Evolutionary conservation across 108 stramenopile species (phyloP).

Genomic region (Cyclotella sp.): DNA sequence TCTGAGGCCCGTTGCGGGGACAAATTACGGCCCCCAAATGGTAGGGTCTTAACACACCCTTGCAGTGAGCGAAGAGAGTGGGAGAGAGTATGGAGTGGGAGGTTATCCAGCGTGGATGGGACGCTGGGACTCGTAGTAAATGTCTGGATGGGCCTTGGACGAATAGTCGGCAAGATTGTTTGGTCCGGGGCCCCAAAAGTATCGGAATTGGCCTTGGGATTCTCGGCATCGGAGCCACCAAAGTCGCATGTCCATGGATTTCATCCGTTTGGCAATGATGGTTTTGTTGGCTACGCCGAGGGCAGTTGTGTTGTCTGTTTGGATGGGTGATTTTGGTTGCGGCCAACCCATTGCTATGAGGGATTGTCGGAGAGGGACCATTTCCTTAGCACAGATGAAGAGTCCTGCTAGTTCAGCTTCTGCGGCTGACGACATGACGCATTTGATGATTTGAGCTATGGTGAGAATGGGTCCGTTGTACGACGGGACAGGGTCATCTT

Average conservation of each 20-base stretch:
- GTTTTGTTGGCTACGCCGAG: conserved; percentile 53
- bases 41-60: conserved; percentile 8
- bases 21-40: no score
- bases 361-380: conserved; percentile 14
- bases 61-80: neutral
- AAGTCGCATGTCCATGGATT: conserved; percentile 7
- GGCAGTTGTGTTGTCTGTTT: conserved; percentile 57
- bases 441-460: conserved; percentile 5
- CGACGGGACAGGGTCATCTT: neutral
- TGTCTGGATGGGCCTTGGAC: conserved; percentile 5
- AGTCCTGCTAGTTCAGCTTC: conserved; percentile 48
- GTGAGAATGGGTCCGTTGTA: conserved; percentile 2
- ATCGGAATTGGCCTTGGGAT: conserved; percentile 10
- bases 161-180: conserved; percentile 11
- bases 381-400: conserved; percentile 44
- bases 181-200: conserved; percentile 3
- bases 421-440: conserved; percentile 14
- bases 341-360: conserved; percentile 51
- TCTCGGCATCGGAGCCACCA: conserved; percentile 12
- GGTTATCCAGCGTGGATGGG: neutral
- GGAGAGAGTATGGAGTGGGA: neutral
- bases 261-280: conserved; percentile 49
- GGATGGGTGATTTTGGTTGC: conserved; percentile 51
- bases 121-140: neutral
- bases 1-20: no score